phyloP scores from a whole-genome alignment of 2,329 filamentous ascomycete species.

The Dothiorella sarmentorum region DNA sequence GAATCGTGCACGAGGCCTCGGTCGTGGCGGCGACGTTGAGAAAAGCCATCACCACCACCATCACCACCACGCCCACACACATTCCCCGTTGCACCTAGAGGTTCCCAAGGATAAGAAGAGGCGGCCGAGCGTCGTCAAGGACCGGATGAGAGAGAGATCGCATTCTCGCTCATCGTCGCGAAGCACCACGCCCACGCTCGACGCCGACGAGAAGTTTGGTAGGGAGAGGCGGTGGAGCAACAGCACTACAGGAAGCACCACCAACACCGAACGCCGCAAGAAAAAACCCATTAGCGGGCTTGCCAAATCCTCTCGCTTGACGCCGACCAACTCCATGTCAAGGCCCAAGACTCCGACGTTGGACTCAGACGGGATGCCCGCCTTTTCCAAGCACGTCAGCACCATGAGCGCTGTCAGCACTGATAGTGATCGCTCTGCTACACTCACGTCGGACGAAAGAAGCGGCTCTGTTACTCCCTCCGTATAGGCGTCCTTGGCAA shows the following conservation, averaged over 20 bases:
- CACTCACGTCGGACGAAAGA: slow-evolving; percentile 16
- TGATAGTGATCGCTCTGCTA: slow-evolving; percentile 17
- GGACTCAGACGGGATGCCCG: not conserved
- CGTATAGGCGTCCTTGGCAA: not conserved
- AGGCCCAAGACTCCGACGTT: slow-evolving; percentile 10
- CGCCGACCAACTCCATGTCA: slow-evolving; percentile 1
- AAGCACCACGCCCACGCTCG: slow-evolving; percentile 33
- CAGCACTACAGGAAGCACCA: slow-evolving; percentile 29
- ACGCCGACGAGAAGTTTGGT: slow-evolving; percentile 26
- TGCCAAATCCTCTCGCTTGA: slow-evolving; percentile 8
- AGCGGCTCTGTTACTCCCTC: slow-evolving; percentile 1
- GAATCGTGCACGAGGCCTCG: slow-evolving; percentile 35
- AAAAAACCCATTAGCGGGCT: not conserved
- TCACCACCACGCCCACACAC: slow-evolving; percentile 20
- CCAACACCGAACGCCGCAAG: slow-evolving; percentile 14
- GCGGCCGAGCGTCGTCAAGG: slow-evolving; percentile 30
- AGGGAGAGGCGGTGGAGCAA: slow-evolving; percentile 32
- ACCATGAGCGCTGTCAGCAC: slow-evolving; percentile 11
- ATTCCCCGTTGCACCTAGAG: slow-evolving; percentile 11
- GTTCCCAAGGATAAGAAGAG: slow-evolving; percentile 27
- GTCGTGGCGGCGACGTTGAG: slow-evolving; percentile 30
- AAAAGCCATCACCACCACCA: slow-evolving; percentile 26
- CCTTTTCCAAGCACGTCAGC: slow-evolving; percentile 8
- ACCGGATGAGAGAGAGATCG: slow-evolving; percentile 25
- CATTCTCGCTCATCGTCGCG: slow-evolving; percentile 34